Percentiles rank a stretch among this genome's conserved stretches.
These are phyloP conservation scores for Naganishia antarctica DNA, from an alignment of 768 basidiomycete genomes.

Conservation along the genomic window DNA sequence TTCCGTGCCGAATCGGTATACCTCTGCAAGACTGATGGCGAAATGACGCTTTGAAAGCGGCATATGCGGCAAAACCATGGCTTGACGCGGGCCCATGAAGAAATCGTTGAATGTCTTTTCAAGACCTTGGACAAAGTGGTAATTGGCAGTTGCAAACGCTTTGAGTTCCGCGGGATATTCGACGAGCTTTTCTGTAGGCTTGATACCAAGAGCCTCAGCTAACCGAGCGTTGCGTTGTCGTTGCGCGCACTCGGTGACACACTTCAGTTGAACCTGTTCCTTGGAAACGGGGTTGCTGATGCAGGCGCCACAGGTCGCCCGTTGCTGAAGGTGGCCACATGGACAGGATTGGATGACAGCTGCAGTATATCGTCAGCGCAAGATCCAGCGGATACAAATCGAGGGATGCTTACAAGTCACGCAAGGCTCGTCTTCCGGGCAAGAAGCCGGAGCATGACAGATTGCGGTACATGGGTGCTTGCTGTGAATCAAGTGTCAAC, in stretches of 20 bases:
- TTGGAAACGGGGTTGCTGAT: slow-evolving; percentile 54
- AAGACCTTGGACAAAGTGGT: slow-evolving; percentile 65
- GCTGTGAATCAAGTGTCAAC: slow-evolving; percentile 51
- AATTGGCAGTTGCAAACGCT: slow-evolving; percentile 59
- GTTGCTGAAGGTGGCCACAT: slow-evolving; percentile 75
- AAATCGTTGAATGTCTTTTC: slow-evolving; percentile 80
- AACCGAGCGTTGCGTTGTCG: slow-evolving; percentile 80
- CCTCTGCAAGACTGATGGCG: slow-evolving; percentile 62
- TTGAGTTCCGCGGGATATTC: slow-evolving; percentile 63
- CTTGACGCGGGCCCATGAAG: slow-evolving; percentile 39
- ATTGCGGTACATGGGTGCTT: slow-evolving; percentile 69
- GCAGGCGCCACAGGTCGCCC: slow-evolving; percentile 65
- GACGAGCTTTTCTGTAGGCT: slow-evolving; percentile 49
- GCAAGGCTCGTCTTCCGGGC: slow-evolving; percentile 76
- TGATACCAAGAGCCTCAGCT: slow-evolving; percentile 86
- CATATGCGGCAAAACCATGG: slow-evolving; percentile 49
- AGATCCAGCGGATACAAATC: slow-evolving; percentile 33
- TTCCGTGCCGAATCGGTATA: slow-evolving; percentile 77
- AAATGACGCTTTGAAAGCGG: slow-evolving; percentile 78
- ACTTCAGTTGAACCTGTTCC: slow-evolving; percentile 58
- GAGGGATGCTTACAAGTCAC: slow-evolving; percentile 41
- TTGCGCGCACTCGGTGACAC: slow-evolving; percentile 74
- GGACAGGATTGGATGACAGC: slow-evolving; percentile 67
- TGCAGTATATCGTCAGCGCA: background rate
- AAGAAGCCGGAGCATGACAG: slow-evolving; percentile 85